Evolutionary conservation across 1,139 yeast genomes (phyloP), one percentile per base, ranked within the genome.

Genomic region (Blastobotrys malaysiensis): DNA sequence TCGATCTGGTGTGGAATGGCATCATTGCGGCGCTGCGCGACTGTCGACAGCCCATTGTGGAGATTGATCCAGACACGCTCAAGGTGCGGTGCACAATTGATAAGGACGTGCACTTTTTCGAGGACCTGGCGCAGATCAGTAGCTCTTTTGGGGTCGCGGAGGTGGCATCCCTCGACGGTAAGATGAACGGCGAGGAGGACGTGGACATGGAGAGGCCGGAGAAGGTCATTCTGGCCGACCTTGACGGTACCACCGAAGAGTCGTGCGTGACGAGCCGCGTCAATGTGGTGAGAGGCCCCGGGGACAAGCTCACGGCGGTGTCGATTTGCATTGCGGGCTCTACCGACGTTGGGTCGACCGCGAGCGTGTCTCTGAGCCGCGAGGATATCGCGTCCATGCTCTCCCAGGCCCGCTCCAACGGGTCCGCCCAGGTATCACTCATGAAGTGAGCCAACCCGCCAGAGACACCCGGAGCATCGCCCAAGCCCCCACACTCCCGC

Each of bases 191-290:
- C 18, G 48, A 66, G 2, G 66, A 63, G 5, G 71, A 68, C 22
- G 68, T 65, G 39, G 67, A 66, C 45, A 61, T 60, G 45, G 63
- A 63, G 62, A 70, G 69, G 13, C 56, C 69, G 51, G 73, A 71
- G 47, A 54, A 52, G 16, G 74, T 82, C 0, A 64, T 87, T 43
- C 68, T 88, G 53, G 82, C 87, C 1, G 95, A 87, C 63, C 65
- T 87, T 48, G 91, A 86, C 67, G 93, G 93, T 9, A 93, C 85
- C 61, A 85, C 89, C 5, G 96, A 88, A 67, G 91, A 87, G 65
- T 65, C 74, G 7, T 71, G 77, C 11, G 71, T 79, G 11, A 66
- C 68, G 45, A 76, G 81, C 43, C 70, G 78, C 49, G 69, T 81
- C 19, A 69, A 71, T 46, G 73, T 79, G 6, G 69, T 77, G 14